A percentile compares a stretch with the other conserved stretches of the same genome.
Evolutionary conservation across 441 rosid genomes (phyloP).

Genomic region (Flueggea neowawraea): DNA sequence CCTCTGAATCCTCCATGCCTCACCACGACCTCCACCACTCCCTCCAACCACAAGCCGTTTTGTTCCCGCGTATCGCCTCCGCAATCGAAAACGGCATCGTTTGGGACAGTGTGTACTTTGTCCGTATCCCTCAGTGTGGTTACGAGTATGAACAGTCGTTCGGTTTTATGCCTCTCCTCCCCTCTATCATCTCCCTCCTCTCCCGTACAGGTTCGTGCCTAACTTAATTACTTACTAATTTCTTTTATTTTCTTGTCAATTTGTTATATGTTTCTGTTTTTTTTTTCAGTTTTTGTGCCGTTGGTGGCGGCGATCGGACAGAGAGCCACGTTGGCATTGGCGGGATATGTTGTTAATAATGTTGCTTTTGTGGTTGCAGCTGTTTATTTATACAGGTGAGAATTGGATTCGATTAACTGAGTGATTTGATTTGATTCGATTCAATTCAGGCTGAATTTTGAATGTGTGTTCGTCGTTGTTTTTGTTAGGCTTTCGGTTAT

Average conservation of each 20-base stretch:
- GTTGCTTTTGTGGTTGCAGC: slow-evolving; percentile 69
- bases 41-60: slow-evolving; percentile 12
- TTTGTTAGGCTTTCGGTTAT: slow-evolving; percentile 64
- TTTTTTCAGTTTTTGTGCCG: slow-evolving; percentile 64
- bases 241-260: not conserved
- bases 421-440: too few species aligned
- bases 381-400: slow-evolving; percentile 67
- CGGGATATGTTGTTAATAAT: slow-evolving; percentile 71
- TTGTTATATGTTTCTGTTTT: slow-evolving; percentile 3
- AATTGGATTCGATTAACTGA: too few species aligned
- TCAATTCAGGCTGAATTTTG: too few species aligned
- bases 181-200: slow-evolving; percentile 45
- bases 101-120: slow-evolving; percentile 87
- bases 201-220: slow-evolving; percentile 53
- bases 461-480: too few species aligned
- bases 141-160: slow-evolving; percentile 91
- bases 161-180: slow-evolving; percentile 91
- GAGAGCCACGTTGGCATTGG: slow-evolving; percentile 73
- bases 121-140: slow-evolving; percentile 80
- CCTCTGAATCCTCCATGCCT: slow-evolving; percentile 59
- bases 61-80: slow-evolving; percentile 36
- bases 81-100: slow-evolving; percentile 62
- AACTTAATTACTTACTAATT: not conserved
- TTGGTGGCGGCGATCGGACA: slow-evolving; percentile 62
- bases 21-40: slow-evolving; percentile 1